Base-by-base conservation (phyloP, 306 rosid species). In the Glycine tomentella region DNA sequence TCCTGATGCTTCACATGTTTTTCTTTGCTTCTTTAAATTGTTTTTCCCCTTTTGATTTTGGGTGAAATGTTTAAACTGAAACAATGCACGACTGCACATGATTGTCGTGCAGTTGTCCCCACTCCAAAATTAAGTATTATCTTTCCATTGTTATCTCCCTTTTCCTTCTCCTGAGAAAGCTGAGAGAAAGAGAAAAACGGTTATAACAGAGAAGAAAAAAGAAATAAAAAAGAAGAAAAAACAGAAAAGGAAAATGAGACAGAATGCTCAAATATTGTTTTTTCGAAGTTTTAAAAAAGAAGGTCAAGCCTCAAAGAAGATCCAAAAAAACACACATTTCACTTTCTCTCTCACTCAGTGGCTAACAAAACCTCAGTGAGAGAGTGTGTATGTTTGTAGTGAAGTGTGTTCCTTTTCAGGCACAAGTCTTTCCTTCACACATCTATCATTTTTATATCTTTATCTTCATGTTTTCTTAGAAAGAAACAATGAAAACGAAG, bases 401-500 rank as follows among this genome's bases (percentile, higher is more conserved):
- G 44, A 6, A 1, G 46, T 42, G 46, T 66, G 69, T 70, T 20
- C 81, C 71, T 79, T 82, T 31, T 68, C 82, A 80, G 48, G 51
- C 69, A 15, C 84, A 76, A 64, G 34, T n/a, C 33, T 56, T 49
- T 78, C 73, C 33, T 68, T 67, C 53, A 59, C 20, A 25, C 34
- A 69, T 17, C 56, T 69, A 17, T 40, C 46, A 17, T 69, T 36
- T 3, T 36, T 15, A 25, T 33, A 46, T 76, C 74, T 80, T 31
- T 49, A 69, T 80, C 83, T 85, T 83, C 87, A 80, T 84, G 88
- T 82, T 58, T 81, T 40, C 74, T 59, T 83, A 40, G 40, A 75
- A 79, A 55, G 38, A 67, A 82, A 88, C 76, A 64, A 58, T 67
- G 87, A 83, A 82, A 59, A 87, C 75, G 93, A 87, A 83, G 72